Conservation (phyloP, 2,329 filamentous ascomycete genomes). For the Trichoderma cornu-damae region DNA sequence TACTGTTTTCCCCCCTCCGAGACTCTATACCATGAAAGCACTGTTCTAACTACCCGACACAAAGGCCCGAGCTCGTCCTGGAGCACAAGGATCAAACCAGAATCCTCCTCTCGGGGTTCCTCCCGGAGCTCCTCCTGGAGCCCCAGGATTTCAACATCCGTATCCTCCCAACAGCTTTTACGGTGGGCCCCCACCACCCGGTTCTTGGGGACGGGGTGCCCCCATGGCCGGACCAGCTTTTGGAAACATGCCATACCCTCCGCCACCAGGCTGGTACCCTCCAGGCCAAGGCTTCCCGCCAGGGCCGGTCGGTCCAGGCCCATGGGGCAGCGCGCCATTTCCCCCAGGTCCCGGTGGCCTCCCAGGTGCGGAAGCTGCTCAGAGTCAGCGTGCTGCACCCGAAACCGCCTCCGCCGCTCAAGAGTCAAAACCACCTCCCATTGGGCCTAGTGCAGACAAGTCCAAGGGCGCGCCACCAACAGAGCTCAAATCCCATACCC, state of each 20-base stretch:
- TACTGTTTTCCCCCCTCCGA: background rate
- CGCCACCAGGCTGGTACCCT: conserved; percentile 73
- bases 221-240: conserved; percentile 54
- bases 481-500: conserved; percentile 49
- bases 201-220: conserved; percentile 51
- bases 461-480: conserved; percentile 44
- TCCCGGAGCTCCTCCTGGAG: conserved; percentile 29
- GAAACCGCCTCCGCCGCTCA: conserved; percentile 6
- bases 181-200: conserved; percentile 47
- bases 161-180: conserved; percentile 46
- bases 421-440: conserved; percentile 16
- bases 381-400: conserved; percentile 50
- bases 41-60: conserved; percentile 25
- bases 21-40: background rate
- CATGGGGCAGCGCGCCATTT: conserved; percentile 55
- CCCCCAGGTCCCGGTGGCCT: conserved; percentile 52
- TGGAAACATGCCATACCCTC: conserved; percentile 72
- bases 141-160: conserved; percentile 39
- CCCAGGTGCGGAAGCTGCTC: conserved; percentile 58
- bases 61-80: conserved; percentile 39
- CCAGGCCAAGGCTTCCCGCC: conserved; percentile 70
- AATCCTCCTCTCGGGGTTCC: conserved; percentile 34
- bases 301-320: conserved; percentile 53
- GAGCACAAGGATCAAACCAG: conserved; percentile 31
- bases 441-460: conserved; percentile 46